These are phyloP conservation scores for Backusella luteola DNA, from an alignment of 192 early-diverging fungal species.

Conservation along the genomic window DNA sequence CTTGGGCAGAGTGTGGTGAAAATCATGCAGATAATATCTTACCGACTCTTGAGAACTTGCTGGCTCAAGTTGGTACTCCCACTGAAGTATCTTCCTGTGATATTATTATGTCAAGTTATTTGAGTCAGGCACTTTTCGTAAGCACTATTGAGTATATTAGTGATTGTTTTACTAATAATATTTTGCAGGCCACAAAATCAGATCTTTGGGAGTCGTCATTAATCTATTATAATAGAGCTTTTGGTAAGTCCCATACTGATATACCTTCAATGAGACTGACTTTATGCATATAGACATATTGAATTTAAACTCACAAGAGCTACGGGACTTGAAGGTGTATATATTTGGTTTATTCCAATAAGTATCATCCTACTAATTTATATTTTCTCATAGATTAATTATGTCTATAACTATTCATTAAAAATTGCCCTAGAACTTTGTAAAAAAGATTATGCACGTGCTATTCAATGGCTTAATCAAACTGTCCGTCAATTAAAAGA, in stretches of 20 bases:
- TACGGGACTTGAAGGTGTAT: not conserved
- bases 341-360: not conserved
- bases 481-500: not conserved
- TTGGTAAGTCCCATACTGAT: not conserved
- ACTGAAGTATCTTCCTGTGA: not conserved
- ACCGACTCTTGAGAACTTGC: not conserved
- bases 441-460: not conserved
- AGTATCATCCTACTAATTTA: not conserved
- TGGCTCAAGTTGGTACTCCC: not conserved
- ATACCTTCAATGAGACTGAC: not conserved
- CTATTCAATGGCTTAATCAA: not conserved
- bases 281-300: not conserved
- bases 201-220: not conserved
- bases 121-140: not conserved
- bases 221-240: not conserved
- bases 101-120: not conserved
- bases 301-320: not conserved
- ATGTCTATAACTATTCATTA: not conserved
- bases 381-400: not conserved
- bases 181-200: not conserved
- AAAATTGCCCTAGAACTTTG: not conserved
- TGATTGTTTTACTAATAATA: not conserved
- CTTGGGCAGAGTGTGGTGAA: not conserved
- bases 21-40: not conserved
- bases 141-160: not conserved